These are phyloP conservation scores for Bombardia bombarda DNA, from an alignment of 495 filamentous ascomycete species.

Conservation along the genomic window DNA sequence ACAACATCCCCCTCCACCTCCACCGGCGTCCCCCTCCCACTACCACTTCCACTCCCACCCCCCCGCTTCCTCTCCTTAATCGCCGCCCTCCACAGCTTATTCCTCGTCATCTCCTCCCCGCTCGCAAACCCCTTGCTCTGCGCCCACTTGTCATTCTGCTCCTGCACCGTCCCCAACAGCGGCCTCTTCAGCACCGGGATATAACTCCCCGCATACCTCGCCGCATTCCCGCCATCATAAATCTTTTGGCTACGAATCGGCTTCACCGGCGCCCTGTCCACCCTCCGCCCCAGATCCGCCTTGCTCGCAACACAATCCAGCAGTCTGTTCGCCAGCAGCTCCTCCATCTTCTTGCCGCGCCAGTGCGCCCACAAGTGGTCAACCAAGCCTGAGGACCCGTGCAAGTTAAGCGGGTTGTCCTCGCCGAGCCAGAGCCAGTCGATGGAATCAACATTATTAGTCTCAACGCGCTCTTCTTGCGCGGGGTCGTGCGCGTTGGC, in stretches of 20 bases:
- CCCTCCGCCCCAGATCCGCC: constrained; percentile 25
- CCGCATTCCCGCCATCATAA: constrained; percentile 61
- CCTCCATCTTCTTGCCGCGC: constrained; percentile 81
- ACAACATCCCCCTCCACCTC: no score
- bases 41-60: no score
- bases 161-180: constrained; percentile 55
- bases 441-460: constrained; percentile 45
- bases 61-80: constrained; percentile 12
- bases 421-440: constrained; percentile 71
- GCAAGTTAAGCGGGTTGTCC: constrained; percentile 40
- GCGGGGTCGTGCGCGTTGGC: constrained; percentile 26
- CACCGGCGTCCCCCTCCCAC: no score
- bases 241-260: constrained; percentile 43
- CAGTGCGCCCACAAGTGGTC: constrained; percentile 73
- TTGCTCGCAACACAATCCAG: constrained; percentile 53
- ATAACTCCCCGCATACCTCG: constrained; percentile 58
- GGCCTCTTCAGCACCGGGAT: constrained; percentile 58
- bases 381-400: constrained; percentile 58
- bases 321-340: constrained; percentile 64
- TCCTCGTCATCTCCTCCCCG: constrained; percentile 34
- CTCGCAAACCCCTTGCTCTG: constrained; percentile 54
- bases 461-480: constrained; percentile 28
- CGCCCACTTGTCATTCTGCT: constrained; percentile 71
- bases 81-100: constrained; percentile 26
- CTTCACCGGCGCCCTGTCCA: constrained; percentile 12